Percentiles rank a stretch among this genome's conserved stretches.
phyloP scores from a whole-genome alignment of 1,284 basidiomycete genomes.

The Puccinia hordei region DNA sequence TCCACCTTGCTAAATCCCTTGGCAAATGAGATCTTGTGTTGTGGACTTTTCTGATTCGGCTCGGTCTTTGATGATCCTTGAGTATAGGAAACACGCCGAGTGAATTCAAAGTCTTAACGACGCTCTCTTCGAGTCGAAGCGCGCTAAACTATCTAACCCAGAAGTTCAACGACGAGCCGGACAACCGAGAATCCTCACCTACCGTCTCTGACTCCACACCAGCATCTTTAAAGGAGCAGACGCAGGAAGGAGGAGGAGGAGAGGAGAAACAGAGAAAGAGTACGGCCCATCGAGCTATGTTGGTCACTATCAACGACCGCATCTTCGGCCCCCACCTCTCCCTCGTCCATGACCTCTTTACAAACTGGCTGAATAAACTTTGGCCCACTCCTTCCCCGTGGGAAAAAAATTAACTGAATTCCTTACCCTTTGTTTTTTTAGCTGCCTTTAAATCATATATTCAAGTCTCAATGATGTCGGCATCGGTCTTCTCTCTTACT shows the following conservation, averaged over 20 bases:
- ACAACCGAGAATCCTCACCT: neutral
- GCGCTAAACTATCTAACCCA: neutral
- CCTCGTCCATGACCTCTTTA: neutral
- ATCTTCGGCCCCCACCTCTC: neutral
- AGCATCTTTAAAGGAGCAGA: too few species aligned
- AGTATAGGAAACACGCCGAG: conserved; percentile 4
- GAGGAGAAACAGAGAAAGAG: neutral
- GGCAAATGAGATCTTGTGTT: too few species aligned
- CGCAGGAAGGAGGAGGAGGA: too few species aligned
- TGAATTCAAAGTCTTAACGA: conserved; percentile 3
- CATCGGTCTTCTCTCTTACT: too few species aligned
- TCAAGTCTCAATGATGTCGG: too few species aligned
- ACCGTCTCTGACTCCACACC: neutral
- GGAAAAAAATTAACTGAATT: too few species aligned
- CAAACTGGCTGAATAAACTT: neutral
- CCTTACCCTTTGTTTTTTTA: too few species aligned
- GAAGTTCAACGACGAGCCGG: neutral
- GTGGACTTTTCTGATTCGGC: neutral
- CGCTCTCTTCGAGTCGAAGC: neutral
- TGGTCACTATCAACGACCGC: conserved; percentile 26
- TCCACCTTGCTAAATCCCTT: too few species aligned
- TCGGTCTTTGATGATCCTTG: too few species aligned
- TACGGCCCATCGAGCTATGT: too few species aligned
- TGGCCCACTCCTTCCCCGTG: conserved; percentile 15
- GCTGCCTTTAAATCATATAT: too few species aligned